A percentile compares a stretch with the other conserved stretches of the same genome.
phyloP scores from a whole-genome alignment of 176 grass and related monocot genomes.

The Eragrostis curvula region DNA sequence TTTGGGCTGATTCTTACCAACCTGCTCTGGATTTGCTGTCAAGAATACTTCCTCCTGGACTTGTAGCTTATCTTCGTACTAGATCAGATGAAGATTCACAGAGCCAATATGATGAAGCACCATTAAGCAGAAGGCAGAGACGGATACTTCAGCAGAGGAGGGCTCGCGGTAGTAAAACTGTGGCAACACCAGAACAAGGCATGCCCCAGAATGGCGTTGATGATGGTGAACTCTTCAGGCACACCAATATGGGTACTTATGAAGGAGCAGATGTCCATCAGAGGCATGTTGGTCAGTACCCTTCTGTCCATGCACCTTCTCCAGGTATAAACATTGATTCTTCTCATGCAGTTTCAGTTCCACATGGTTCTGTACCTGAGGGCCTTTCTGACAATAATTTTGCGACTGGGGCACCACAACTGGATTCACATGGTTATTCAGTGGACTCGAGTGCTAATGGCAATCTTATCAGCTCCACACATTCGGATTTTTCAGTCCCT shows the following conservation, averaged over 20 bases:
- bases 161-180: slow-evolving; percentile 56
- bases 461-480: slow-evolving; percentile 58
- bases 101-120: slow-evolving; percentile 79
- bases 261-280: slow-evolving; percentile 55
- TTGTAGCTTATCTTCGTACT: slow-evolving; percentile 99
- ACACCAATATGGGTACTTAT: slow-evolving; percentile 35
- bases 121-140: slow-evolving; percentile 89
- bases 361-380: slow-evolving; percentile 46
- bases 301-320: slow-evolving; percentile 44
- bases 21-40: slow-evolving; percentile 95
- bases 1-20: slow-evolving; percentile 99
- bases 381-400: slow-evolving; percentile 53
- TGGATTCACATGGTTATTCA: slow-evolving; percentile 58
- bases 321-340: slow-evolving; percentile 49
- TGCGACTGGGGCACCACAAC: slow-evolving; percentile 41
- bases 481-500: slow-evolving; percentile 82
- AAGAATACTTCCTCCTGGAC: slow-evolving; percentile 94
- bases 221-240: slow-evolving; percentile 59
- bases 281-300: slow-evolving; percentile 53
- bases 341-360: slow-evolving; percentile 53
- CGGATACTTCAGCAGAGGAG: slow-evolving; percentile 85
- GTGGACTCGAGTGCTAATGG: slow-evolving; percentile 62
- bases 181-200: slow-evolving; percentile 61
- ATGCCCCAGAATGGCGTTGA: slow-evolving; percentile 52
- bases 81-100: slow-evolving; percentile 92